Evolutionary conservation across 768 basidiomycete genomes (phyloP).

Genomic region (Russula vinacea): DNA sequence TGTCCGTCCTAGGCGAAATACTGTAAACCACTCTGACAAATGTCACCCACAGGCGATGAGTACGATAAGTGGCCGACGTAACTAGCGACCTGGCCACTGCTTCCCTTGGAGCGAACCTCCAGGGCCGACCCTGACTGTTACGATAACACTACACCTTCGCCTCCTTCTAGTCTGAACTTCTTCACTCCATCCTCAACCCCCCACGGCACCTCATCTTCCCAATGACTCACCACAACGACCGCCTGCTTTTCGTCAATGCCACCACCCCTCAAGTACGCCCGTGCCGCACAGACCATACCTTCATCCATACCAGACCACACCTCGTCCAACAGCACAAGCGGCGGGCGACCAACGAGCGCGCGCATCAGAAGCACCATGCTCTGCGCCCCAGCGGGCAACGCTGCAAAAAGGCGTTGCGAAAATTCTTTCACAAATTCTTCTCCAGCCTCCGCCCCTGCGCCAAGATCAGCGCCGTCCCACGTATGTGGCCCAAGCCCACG

Average conservation of each 20-base stretch:
- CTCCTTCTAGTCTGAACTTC: slow-evolving; percentile 39
- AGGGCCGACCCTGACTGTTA: no score
- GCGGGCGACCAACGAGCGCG: slow-evolving; percentile 72
- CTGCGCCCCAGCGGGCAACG: slow-evolving; percentile 72
- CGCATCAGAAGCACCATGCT: slow-evolving; percentile 80
- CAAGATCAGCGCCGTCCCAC: slow-evolving; percentile 38
- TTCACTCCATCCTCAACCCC: slow-evolving; percentile 50
- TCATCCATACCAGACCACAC: slow-evolving; percentile 92
- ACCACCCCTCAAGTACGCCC: slow-evolving; percentile 54
- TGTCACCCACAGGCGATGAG: no score
- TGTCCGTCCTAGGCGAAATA: no score
- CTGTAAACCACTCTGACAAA: no score
- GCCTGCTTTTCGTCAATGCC: slow-evolving; percentile 62
- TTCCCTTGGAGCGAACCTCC: no score
- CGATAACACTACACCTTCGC: slow-evolving; percentile 31
- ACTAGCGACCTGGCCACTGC: no score
- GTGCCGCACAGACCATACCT: slow-evolving; percentile 62
- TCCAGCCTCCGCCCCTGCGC: slow-evolving; percentile 9
- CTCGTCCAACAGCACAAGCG: slow-evolving; percentile 84
- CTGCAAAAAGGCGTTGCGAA: slow-evolving; percentile 52
- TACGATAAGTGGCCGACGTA: no score
- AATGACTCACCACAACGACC: slow-evolving; percentile 84
- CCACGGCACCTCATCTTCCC: slow-evolving; percentile 93
- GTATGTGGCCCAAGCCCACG: slow-evolving; percentile 56
- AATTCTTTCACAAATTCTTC: slow-evolving; percentile 40